phyloP scores from a whole-genome alignment of 2,329 filamentous ascomycete genomes.

The Boeremia lycopersici region DNA sequence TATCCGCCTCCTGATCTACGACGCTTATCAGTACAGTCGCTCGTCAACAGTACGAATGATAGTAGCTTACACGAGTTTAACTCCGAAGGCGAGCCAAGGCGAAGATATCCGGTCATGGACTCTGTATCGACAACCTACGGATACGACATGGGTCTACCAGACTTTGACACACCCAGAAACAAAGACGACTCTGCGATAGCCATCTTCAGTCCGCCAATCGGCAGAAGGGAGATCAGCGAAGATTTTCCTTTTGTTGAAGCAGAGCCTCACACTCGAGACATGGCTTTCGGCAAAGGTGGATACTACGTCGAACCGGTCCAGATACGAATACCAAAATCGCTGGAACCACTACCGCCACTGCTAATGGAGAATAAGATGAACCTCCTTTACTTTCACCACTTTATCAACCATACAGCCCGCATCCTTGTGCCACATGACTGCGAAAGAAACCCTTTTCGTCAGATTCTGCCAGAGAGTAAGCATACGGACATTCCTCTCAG shows the following conservation, averaged over 20 bases:
- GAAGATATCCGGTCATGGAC: conserved; percentile 41
- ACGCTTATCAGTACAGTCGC: conserved; percentile 67
- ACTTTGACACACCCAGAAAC: conserved; percentile 73
- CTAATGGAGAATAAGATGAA: conserved; percentile 79
- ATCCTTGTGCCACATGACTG: conserved; percentile 68
- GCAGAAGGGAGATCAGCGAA: conserved; percentile 39
- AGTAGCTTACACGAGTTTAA: conserved; percentile 19
- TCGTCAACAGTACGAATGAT: conserved; percentile 52
- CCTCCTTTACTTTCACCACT: conserved; percentile 73
- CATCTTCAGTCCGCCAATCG: conserved; percentile 41
- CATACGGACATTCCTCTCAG: conserved; percentile 7
- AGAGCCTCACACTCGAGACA: conserved; percentile 52
- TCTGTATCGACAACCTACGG: conserved; percentile 63
- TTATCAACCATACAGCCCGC: conserved; percentile 80
- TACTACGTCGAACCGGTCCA: conserved; percentile 74
- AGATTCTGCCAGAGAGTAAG: conserved; percentile 66
- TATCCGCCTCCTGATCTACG: conserved; percentile 54
- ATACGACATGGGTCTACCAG: conserved; percentile 71
- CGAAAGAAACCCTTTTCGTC: conserved; percentile 64
- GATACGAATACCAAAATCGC: conserved; percentile 64
- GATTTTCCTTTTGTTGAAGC: conserved; percentile 45
- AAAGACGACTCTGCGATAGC: conserved; percentile 71
- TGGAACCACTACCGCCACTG: conserved; percentile 62
- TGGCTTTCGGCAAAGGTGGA: conserved; percentile 63
- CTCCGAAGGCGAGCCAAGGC: conserved; percentile 52